Percentiles rank a stretch among this genome's conserved stretches.
Conservation (phyloP, 2,329 filamentous ascomycete species). For the Hirsutella thompsonii region DNA sequence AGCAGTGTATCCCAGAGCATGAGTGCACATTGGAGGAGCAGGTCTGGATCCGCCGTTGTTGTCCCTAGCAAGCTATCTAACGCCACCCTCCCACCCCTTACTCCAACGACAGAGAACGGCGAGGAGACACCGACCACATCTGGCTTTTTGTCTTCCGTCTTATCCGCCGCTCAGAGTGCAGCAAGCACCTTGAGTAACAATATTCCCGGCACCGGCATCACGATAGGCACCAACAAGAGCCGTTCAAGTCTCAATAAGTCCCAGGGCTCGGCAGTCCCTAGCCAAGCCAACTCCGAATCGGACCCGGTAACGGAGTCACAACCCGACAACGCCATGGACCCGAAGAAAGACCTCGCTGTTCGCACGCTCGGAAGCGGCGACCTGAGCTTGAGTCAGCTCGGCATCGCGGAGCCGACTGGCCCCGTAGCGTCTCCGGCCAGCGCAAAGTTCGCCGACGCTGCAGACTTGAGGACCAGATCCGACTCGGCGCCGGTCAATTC, state of each 20-base stretch:
- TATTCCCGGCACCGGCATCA: slow-evolving; percentile 52
- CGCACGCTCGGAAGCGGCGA: slow-evolving; percentile 85
- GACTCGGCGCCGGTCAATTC: slow-evolving; percentile 45
- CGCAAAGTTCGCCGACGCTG: slow-evolving; percentile 37
- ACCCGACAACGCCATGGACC: slow-evolving; percentile 26
- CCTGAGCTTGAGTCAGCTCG: slow-evolving; percentile 77
- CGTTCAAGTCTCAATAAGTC: slow-evolving; percentile 14
- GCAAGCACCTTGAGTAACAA: slow-evolving; percentile 63
- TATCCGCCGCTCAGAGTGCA: slow-evolving; percentile 87
- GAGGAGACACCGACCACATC: slow-evolving; percentile 40
- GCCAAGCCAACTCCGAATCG: slow-evolving; percentile 29
- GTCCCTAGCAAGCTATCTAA: slow-evolving; percentile 81
- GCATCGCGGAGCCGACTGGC: slow-evolving; percentile 52
- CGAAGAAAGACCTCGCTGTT: slow-evolving; percentile 64
- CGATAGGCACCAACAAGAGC: slow-evolving; percentile 31
- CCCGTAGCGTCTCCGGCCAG: slow-evolving; percentile 41
- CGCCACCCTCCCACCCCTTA: slow-evolving; percentile 56
- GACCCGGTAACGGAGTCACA: slow-evolving; percentile 16
- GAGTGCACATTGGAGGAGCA: slow-evolving; percentile 51
- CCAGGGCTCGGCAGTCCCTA: slow-evolving; percentile 9
- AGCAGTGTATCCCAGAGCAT: slow-evolving; percentile 55
- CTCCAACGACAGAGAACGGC: slow-evolving; percentile 62
- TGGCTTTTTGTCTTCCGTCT: slow-evolving; percentile 87
- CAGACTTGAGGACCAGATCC: slow-evolving; percentile 36
- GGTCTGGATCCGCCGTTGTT: slow-evolving; percentile 40